Percentiles rank a stretch among this genome's conserved stretches.
These are phyloP conservation scores for Fraxinus americana DNA, from an alignment of 257 asterid genomes.

Conservation along the genomic window DNA sequence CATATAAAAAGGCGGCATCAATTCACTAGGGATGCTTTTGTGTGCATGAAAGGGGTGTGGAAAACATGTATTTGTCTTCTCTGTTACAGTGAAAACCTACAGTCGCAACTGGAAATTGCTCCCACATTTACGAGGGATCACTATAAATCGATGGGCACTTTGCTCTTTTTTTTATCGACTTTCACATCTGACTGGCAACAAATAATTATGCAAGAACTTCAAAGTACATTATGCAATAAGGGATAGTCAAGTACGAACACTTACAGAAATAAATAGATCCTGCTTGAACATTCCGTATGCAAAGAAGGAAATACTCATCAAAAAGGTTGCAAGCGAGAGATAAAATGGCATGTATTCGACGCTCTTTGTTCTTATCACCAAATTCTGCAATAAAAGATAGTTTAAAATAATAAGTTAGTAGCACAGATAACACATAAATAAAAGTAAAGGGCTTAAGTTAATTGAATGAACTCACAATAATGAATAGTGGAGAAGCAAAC, in stretches of 20 bases:
- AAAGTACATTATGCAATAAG: not conserved
- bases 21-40: too few relatives aligned
- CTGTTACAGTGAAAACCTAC: too few relatives aligned
- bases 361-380: slow-evolving; percentile 81
- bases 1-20: not conserved
- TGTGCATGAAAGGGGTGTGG: too few relatives aligned
- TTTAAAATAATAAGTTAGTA: not conserved
- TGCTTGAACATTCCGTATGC: slow-evolving; percentile 71
- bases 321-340: slow-evolving; percentile 82
- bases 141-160: too few relatives aligned
- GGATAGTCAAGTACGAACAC: slow-evolving; percentile 35
- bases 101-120: too few relatives aligned
- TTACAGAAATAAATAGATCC: slow-evolving; percentile 70
- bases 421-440: not conserved
- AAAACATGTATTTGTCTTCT: too few relatives aligned
- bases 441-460: not conserved
- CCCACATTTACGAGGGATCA: too few relatives aligned
- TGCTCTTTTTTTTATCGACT: too few relatives aligned
- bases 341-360: slow-evolving; percentile 87
- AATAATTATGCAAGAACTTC: not conserved
- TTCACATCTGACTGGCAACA: not conserved
- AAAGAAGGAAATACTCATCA: slow-evolving; percentile 84
- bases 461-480: slow-evolving; percentile 58
- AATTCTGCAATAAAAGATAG: slow-evolving; percentile 47
- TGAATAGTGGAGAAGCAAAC: slow-evolving; percentile 86